A percentile compares a stretch with the other conserved stretches of the same genome.
These are phyloP conservation scores for Paraleonurus japonicus DNA, from an alignment of 257 asterid species.

Conservation along the genomic window DNA sequence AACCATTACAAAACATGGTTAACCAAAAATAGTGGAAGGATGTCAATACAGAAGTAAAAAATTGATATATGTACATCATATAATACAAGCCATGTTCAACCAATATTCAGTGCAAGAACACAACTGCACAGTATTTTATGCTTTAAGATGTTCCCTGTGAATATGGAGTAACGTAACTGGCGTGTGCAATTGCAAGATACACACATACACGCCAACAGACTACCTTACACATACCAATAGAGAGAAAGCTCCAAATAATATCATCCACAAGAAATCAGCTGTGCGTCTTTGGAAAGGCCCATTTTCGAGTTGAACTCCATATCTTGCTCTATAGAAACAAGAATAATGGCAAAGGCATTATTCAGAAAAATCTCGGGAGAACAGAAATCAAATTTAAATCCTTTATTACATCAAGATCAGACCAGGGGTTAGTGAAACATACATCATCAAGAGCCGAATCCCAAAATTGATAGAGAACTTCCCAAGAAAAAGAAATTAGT, in stretches of 20 bases:
- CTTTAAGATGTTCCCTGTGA: constrained; percentile 10
- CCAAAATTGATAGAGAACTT: constrained; percentile 89
- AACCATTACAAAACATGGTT: not conserved
- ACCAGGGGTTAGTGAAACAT: constrained; percentile 33
- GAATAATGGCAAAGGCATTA: constrained; percentile 17
- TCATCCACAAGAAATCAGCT: constrained; percentile 99
- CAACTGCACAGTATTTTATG: not conserved
- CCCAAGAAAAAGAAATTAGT: constrained; percentile 86
- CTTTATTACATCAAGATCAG: constrained; percentile 1
- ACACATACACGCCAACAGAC: not conserved
- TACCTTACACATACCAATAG: constrained; percentile 62
- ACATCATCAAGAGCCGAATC: constrained; percentile 98
- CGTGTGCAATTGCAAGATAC: constrained; percentile 1
- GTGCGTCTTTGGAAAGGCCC: constrained; percentile 91
- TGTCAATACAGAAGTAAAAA: not conserved
- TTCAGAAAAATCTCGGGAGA: constrained; percentile 15
- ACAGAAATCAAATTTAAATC: constrained; percentile 17
- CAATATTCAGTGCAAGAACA: not conserved
- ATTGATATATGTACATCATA: not conserved
- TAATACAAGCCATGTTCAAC: not conserved
- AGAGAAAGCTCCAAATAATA: constrained; percentile 84
- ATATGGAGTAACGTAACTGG: not conserved
- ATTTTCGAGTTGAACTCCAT: constrained; percentile 91
- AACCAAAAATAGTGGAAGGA: not conserved
- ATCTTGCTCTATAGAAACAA: constrained; percentile 74